Conservation (phyloP, 1,284 basidiomycete species). For the Spongiforma sp. region DNA sequence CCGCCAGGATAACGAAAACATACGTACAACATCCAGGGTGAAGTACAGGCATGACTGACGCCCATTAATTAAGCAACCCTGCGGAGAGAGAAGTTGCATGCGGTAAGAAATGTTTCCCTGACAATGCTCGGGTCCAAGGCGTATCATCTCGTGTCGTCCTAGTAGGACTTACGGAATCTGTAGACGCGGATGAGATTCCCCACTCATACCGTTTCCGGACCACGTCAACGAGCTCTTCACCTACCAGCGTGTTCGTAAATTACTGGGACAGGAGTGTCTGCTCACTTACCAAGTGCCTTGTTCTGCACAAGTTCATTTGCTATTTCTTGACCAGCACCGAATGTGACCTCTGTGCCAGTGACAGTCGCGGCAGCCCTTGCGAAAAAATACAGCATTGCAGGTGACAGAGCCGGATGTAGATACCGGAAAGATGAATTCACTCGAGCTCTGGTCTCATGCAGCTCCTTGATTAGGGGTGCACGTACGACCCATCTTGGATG, state of each 20-base stretch:
- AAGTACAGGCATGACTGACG: constrained; percentile 48
- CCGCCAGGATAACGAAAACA: background rate
- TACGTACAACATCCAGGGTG: constrained; percentile 51
- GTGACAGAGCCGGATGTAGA: constrained; percentile 25
- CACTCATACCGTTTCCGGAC: constrained; percentile 58
- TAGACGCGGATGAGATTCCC: constrained; percentile 65
- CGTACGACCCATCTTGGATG: constrained; percentile 66
- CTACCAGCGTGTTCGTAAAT: constrained; percentile 35
- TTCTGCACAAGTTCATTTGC: constrained; percentile 73
- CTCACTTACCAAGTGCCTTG: constrained; percentile 53
- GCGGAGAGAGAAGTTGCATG: constrained; percentile 25
- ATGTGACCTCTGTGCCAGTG: constrained; percentile 68
- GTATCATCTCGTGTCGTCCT: background rate
- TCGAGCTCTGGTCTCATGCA: constrained; percentile 58
- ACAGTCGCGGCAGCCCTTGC: constrained; percentile 47
- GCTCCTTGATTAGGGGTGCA: constrained; percentile 65
- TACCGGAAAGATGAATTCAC: constrained; percentile 78
- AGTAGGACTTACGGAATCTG: constrained; percentile 57
- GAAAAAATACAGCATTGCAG: background rate
- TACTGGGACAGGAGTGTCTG: background rate
- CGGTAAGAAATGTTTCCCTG: constrained; percentile 71
- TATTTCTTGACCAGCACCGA: constrained; percentile 43
- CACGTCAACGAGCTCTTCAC: constrained; percentile 60
- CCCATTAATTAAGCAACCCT: background rate
- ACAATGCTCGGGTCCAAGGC: background rate